Percentiles rank a stretch among this genome's conserved stretches.
phyloP scores from a whole-genome alignment of 1,284 basidiomycete genomes.

The Ustilago tritici region DNA sequence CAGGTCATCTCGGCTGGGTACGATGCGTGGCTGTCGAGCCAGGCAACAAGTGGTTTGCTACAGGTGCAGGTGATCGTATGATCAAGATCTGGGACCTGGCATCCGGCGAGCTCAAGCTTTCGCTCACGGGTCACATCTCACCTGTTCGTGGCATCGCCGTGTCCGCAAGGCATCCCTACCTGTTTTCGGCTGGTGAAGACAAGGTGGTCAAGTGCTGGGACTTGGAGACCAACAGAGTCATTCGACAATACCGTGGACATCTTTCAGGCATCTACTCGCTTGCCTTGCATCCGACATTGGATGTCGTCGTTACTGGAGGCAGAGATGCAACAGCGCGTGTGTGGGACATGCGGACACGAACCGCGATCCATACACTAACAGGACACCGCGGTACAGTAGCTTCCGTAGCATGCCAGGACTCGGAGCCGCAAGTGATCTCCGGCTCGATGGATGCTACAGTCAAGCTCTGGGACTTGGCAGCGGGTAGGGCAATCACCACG shows the following conservation, averaged over 20 bases:
- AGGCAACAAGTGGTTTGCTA: constrained; percentile 98
- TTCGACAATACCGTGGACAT: constrained; percentile 97
- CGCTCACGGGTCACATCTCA: constrained; percentile 95
- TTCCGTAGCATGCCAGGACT: constrained; percentile 92
- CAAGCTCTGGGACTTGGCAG: constrained; percentile 97
- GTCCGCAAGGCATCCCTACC: constrained; percentile 90
- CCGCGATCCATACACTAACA: constrained; percentile 90
- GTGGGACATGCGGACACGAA: constrained; percentile 99
- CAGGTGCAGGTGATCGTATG: constrained; percentile 95
- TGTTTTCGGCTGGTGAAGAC: constrained; percentile 97
- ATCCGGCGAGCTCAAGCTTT: constrained; percentile 92
- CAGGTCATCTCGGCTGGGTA: constrained; percentile 99
- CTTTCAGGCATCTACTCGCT: constrained; percentile 88
- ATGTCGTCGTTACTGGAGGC: constrained; percentile 92
- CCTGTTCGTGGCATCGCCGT: constrained; percentile 95
- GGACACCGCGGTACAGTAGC: constrained; percentile 96
- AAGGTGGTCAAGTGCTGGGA: constrained; percentile 99
- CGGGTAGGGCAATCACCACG: constrained; percentile 93
- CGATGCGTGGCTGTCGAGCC: constrained; percentile 94
- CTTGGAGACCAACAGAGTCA: constrained; percentile 97
- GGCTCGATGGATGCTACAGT: constrained; percentile 98
- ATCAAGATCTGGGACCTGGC: constrained; percentile 99
- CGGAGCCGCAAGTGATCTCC: constrained; percentile 96
- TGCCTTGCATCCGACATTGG: constrained; percentile 91
- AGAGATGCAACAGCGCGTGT: constrained; percentile 95